Conservation (phyloP, 2,329 filamentous ascomycete genomes). For the Beauveria sp. region DNA sequence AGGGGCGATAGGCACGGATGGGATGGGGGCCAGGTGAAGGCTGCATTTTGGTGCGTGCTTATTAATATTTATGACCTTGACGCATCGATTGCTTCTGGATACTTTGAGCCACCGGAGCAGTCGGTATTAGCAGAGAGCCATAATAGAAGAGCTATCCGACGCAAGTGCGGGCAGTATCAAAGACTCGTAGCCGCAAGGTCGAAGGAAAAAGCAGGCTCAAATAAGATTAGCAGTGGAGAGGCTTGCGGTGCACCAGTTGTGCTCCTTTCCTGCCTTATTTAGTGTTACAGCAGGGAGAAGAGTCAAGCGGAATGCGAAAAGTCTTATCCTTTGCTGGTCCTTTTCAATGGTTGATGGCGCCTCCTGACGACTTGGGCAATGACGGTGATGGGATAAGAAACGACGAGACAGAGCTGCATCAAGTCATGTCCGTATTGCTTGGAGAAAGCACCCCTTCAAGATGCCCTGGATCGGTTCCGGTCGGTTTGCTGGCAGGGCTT, state of each 20-base stretch:
- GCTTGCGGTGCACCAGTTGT: neutral
- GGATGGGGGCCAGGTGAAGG: neutral
- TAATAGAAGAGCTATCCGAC: neutral
- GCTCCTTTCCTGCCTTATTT: neutral
- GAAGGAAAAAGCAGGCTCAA: neutral
- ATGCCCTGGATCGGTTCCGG: neutral
- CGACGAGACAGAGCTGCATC: neutral
- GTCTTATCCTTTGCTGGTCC: neutral
- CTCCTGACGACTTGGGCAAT: too few relatives aligned
- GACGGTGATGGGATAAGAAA: too few relatives aligned
- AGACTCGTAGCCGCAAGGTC: too few relatives aligned
- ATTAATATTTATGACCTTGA: too few relatives aligned
- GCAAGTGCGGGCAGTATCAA: neutral
- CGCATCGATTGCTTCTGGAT: too few relatives aligned
- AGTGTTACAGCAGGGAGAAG: neutral
- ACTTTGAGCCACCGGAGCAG: too few relatives aligned
- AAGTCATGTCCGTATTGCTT: too few relatives aligned
- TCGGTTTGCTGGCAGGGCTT: neutral
- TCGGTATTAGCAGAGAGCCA: too few relatives aligned
- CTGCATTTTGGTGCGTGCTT: neutral
- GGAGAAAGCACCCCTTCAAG: neutral
- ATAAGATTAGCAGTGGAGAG: conserved; percentile 9
- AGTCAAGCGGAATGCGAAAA: neutral
- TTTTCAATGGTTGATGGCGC: too few relatives aligned
- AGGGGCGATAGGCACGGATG: neutral